Conservation (phyloP, 495 filamentous ascomycete species). For the Venustampulla echinocandica region DNA sequence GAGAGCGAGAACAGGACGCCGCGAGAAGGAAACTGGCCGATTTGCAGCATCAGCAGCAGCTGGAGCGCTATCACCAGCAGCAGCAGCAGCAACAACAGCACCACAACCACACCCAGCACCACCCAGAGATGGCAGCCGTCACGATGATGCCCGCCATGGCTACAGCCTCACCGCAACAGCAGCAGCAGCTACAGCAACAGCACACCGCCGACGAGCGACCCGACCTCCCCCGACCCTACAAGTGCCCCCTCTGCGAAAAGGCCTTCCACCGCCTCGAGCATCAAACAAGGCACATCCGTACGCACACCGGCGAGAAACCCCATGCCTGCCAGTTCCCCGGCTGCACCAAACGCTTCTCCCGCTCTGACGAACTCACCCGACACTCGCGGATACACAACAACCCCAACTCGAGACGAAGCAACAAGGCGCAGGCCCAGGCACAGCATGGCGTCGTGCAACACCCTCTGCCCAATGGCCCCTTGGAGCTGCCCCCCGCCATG, state of each 20-base stretch:
- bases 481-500: slow-evolving; percentile 41
- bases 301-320: slow-evolving; percentile 97
- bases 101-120: no score
- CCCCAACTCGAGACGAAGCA: slow-evolving; percentile 88
- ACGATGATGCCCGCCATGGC: slow-evolving; percentile 21
- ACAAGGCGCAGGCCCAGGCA: slow-evolving; percentile 88
- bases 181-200: slow-evolving; percentile 11
- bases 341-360: slow-evolving; percentile 95
- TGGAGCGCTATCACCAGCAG: slow-evolving; percentile 8
- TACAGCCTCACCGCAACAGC: no score
- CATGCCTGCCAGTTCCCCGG: slow-evolving; percentile 90
- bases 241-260: slow-evolving; percentile 97
- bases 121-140: slow-evolving; percentile 21
- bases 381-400: slow-evolving; percentile 99
- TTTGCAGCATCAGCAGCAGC: slow-evolving; percentile 13
- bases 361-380: slow-evolving; percentile 92
- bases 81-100: slow-evolving; percentile 16
- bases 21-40: slow-evolving; percentile 19
- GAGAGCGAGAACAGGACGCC: slow-evolving; percentile 22
- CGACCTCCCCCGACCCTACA: slow-evolving; percentile 92
- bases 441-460: slow-evolving; percentile 44
- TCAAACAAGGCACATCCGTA: slow-evolving; percentile 94
- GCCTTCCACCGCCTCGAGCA: slow-evolving; percentile 98
- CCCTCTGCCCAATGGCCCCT: slow-evolving; percentile 22
- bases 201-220: slow-evolving; percentile 23